Conservation (phyloP, 2,329 filamentous ascomycete genomes). For the Ceratocystis eucalypticola region DNA sequence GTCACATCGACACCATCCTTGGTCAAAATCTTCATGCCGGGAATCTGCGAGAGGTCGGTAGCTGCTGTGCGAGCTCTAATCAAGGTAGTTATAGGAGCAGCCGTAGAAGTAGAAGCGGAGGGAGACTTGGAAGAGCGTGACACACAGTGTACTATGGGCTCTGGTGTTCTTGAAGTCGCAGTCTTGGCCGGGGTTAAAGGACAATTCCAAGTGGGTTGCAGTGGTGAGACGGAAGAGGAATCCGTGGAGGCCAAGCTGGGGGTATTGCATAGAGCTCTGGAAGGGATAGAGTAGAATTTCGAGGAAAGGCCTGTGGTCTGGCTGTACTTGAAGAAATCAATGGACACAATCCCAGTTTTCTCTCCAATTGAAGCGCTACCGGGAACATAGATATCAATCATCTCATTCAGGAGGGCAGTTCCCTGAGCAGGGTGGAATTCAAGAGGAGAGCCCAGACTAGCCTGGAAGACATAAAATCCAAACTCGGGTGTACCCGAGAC, state of each 20-base stretch:
- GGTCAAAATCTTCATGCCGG: slow-evolving; percentile 55
- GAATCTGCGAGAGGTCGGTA: slow-evolving; percentile 40
- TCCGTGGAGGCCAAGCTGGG: not conserved
- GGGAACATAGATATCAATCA: slow-evolving; percentile 45
- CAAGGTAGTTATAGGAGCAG: not conserved
- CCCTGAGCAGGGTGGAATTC: slow-evolving; percentile 56
- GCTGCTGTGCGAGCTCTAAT: not conserved
- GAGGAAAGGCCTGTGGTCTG: slow-evolving; percentile 42
- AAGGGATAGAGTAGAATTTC: slow-evolving; percentile 43
- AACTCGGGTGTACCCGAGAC: slow-evolving; percentile 22
- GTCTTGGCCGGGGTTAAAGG: not conserved
- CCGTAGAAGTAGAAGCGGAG: not conserved
- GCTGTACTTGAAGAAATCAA: slow-evolving; percentile 45
- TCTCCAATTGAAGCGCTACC: slow-evolving; percentile 41
- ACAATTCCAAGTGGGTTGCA: not conserved
- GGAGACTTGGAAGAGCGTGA: not conserved
- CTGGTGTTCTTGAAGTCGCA: slow-evolving; percentile 18
- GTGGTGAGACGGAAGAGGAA: slow-evolving; percentile 12
- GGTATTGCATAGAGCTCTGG: slow-evolving; percentile 27
- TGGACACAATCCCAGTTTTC: slow-evolving; percentile 43
- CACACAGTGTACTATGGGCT: slow-evolving; percentile 11
- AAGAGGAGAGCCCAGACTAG: slow-evolving; percentile 38
- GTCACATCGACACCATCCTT: slow-evolving; percentile 50
- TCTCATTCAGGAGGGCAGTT: slow-evolving; percentile 44
- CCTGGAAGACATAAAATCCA: slow-evolving; percentile 49